Base-by-base conservation (phyloP, 176 grass and related monocot genomes). In the Oryza australiensis region DNA sequence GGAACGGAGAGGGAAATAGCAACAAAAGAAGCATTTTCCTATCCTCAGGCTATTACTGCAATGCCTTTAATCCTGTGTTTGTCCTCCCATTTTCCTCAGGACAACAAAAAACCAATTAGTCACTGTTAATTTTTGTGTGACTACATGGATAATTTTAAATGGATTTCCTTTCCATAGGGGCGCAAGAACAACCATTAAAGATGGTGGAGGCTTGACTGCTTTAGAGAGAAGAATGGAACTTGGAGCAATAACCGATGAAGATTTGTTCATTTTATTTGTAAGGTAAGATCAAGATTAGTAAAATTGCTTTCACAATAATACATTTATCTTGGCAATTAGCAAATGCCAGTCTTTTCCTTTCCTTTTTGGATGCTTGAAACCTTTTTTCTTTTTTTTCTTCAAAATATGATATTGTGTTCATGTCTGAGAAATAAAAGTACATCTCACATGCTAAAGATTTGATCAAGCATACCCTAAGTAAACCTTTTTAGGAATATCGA, bases 161-260 rank as follows among this genome's bases (percentile, higher is more conserved):
- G 64, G 8, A 38, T 24, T 15, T 78, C 30, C 49, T 80, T 68
- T 80, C n/a, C 48, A 60, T 73, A 94, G 95, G 88, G 90, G 95
- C 87, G 90, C 90, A 46, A 89, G 85, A 81, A 92, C 88, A 75
- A 87, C 95, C 78, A 91, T 91, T 64, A 94, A 88, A 86, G 95
- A 98, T 88, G 92, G 86, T 9, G 92, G 92, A 27, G 91, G 89
- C 15, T 38, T 98, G 68, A 98, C 95, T 83, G 90, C 95, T 79
- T 84, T 98, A 43, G 95, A 98, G 86, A 94, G 95, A 83, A 87
- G 92, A 89, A 98, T 98, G 95, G 95, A 98, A 66, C 92, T 94
- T 53, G 95, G 95, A 85, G 95, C 95, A 84, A 98, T 98, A 80
- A 93, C 92, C 5, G 92, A 98, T 81, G 95, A 97, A 86, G 88